Evolutionary conservation across 1,139 yeast genomes (phyloP).

Genomic region (Yamadazyma aaseri): DNA sequence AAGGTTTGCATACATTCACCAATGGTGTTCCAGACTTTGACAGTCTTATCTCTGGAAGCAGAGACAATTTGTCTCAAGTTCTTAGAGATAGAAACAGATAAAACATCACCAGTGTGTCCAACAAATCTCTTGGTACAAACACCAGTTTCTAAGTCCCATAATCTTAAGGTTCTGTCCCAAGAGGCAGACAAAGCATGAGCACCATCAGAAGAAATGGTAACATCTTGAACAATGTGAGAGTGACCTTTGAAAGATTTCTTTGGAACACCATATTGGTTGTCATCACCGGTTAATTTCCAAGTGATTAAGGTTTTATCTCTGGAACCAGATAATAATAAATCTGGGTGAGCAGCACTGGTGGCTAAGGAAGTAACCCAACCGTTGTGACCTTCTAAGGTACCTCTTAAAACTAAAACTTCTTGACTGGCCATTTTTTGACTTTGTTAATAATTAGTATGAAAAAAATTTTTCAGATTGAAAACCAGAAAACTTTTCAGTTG

Average conservation of each 20-base stretch:
- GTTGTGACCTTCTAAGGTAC: conserved; percentile 90
- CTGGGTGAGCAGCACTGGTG: conserved; percentile 98
- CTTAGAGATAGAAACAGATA: conserved; percentile 94
- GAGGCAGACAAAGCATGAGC: conserved; percentile 98
- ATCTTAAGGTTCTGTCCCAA: conserved; percentile 99
- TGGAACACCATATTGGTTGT: conserved; percentile 97
- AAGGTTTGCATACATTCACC: conserved; percentile 98
- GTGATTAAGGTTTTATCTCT: conserved; percentile 98
- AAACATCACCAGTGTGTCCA: conserved; percentile 97
- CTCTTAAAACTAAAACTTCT: conserved; percentile 99
- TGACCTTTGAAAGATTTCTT: conserved; percentile 97
- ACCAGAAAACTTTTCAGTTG: conserved; percentile 1
- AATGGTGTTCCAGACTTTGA: conserved; percentile 98
- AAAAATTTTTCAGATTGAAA: conserved; percentile 19
- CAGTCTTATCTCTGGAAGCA: conserved; percentile 98
- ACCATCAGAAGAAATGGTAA: conserved; percentile 98
- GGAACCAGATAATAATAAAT: conserved; percentile 95
- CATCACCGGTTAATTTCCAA: conserved; percentile 96
- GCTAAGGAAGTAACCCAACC: conserved; percentile 98
- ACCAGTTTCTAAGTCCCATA: conserved; percentile 97
- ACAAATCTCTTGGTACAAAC: conserved; percentile 92
- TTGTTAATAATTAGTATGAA: conserved; percentile 9
- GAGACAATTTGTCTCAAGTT: conserved; percentile 98
- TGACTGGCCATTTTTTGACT: conserved; percentile 55
- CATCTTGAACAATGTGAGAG: conserved; percentile 98